Conservation (phyloP, 495 filamentous ascomycete species). For the Ascobolus immersus region DNA sequence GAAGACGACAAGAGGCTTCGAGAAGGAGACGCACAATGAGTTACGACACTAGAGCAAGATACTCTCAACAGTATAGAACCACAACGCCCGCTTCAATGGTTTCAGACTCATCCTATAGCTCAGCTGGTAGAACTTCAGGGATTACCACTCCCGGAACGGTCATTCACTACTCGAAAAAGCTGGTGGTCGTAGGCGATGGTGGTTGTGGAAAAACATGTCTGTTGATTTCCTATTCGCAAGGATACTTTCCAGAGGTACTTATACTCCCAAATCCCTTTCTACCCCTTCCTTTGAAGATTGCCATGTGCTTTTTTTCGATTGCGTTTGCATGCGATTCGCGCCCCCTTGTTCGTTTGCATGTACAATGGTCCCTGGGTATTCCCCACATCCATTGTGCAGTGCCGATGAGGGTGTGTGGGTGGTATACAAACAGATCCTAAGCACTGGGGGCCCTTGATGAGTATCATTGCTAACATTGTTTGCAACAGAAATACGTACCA, state of each 20-base stretch:
- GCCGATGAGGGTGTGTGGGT: slow-evolving; percentile 1
- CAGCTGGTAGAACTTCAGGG: too few species aligned
- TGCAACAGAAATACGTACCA: slow-evolving; percentile 81
- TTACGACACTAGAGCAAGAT: too few species aligned
- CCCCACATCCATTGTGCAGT: too few species aligned
- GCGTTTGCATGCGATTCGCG: too few species aligned
- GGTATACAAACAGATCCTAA: neutral
- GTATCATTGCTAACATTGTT: slow-evolving; percentile 5
- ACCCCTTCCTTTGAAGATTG: neutral
- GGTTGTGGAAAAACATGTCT: slow-evolving; percentile 97
- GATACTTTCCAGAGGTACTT: slow-evolving; percentile 85
- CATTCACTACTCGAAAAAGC: slow-evolving; percentile 89
- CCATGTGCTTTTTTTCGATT: too few species aligned
- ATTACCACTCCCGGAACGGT: slow-evolving; percentile 26
- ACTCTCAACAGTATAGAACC: too few species aligned
- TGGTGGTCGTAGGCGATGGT: slow-evolving; percentile 92
- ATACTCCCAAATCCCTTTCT: neutral
- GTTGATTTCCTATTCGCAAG: slow-evolving; percentile 91
- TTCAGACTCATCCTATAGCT: too few species aligned
- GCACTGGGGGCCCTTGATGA: neutral
- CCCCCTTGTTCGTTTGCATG: too few species aligned
- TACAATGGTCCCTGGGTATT: too few species aligned
- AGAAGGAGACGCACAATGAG: too few species aligned
- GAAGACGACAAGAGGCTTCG: too few species aligned
- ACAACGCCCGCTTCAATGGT: too few species aligned